A percentile compares a stretch with the other conserved stretches of the same genome.
Evolutionary conservation across 2,329 filamentous ascomycete species (phyloP).

Genomic region (Eurotiales sp.): DNA sequence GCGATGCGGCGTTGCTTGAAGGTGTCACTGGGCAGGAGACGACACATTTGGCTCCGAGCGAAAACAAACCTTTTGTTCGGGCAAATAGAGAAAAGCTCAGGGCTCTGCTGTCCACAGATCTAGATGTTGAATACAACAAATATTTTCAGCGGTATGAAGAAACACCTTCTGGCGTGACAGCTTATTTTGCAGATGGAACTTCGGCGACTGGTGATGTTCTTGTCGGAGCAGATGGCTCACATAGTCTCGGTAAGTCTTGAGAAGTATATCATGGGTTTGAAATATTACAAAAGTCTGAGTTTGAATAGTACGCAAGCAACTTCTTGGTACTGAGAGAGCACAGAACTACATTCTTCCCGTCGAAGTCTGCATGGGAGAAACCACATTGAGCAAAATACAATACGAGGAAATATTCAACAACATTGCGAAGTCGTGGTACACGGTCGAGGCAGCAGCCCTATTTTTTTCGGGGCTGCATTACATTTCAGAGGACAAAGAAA

Average conservation of each 20-base stretch:
- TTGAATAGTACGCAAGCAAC: slow-evolving; percentile 1
- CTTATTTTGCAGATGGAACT: slow-evolving; percentile 3
- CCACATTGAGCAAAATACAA: slow-evolving; percentile 1
- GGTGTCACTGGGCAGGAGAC: background rate
- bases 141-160: slow-evolving; percentile 6
- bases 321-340: background rate
- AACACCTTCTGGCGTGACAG: background rate
- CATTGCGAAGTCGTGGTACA: slow-evolving; percentile 1
- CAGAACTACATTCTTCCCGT: background rate
- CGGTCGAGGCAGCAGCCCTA: background rate
- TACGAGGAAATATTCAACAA: slow-evolving; percentile 2
- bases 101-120: background rate
- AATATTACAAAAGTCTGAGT: too few relatives aligned
- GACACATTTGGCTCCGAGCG: background rate
- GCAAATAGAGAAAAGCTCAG: slow-evolving; percentile 1
- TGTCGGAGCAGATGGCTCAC: slow-evolving; percentile 5
- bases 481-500: slow-evolving; percentile 1
- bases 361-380: slow-evolving; percentile 11
- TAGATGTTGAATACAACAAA: background rate
- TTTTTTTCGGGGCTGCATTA: background rate
- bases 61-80: background rate
- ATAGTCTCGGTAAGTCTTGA: slow-evolving; percentile 2
- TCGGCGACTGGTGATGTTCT: background rate
- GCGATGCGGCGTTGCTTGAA: background rate
- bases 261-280: too few relatives aligned